Conservation (phyloP, 176 grass and related monocot species). For the Eragrostis curvula region DNA sequence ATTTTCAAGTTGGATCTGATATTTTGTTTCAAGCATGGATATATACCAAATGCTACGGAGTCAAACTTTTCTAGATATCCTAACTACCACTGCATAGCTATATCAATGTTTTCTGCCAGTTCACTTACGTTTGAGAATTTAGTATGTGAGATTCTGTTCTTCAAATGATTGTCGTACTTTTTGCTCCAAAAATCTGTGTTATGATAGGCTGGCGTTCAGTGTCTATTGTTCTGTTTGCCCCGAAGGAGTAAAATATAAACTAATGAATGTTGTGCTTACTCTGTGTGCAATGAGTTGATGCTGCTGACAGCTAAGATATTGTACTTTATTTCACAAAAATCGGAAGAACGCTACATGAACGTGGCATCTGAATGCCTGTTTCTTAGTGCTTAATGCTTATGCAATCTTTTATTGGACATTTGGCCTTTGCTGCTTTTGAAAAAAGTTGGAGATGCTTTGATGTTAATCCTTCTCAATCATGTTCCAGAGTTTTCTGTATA, state of each 20-base stretch:
- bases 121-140: constrained; percentile 16
- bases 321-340: constrained; percentile 14
- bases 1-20: neutral
- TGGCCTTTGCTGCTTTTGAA: neutral
- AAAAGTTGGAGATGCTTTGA: constrained; percentile 12
- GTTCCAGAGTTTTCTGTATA: neutral
- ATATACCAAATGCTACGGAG: neutral
- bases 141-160: constrained; percentile 32
- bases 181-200: constrained; percentile 11
- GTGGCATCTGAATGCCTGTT: constrained; percentile 21
- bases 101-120: neutral
- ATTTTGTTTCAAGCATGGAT: neutral
- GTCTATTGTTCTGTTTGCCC: neutral
- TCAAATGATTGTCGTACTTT: neutral
- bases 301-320: constrained; percentile 22
- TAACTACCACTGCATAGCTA: neutral
- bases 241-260: neutral
- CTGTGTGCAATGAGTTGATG: neutral
- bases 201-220: neutral
- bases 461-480: neutral
- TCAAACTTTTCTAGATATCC: neutral
- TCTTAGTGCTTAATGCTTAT: constrained; percentile 29
- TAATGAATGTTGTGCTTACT: constrained; percentile 2
- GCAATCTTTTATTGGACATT: constrained; percentile 17
- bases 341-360: constrained; percentile 16